These are phyloP conservation scores for Dacryopinax primogenitus DNA, from an alignment of 768 basidiomycete genomes.

Conservation along the genomic window DNA sequence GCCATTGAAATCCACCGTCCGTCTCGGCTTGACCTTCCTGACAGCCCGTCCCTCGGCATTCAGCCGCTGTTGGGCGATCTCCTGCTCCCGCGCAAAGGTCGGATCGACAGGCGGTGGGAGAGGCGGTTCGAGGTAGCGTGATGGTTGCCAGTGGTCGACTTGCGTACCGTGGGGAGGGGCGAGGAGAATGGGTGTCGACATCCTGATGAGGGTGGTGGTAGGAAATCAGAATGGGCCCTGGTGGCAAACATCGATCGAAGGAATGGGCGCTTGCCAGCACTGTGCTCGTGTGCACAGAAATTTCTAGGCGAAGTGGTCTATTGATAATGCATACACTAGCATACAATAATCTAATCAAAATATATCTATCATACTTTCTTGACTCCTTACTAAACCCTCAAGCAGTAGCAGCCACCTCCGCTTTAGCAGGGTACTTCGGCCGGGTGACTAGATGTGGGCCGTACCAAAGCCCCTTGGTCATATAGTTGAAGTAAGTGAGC, in stretches of 20 bases:
- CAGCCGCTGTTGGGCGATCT: slow-evolving; percentile 56
- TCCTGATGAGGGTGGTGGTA: neutral
- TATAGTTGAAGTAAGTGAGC: slow-evolving; percentile 63
- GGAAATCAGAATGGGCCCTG: neutral
- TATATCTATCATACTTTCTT: neutral
- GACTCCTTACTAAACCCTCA: neutral
- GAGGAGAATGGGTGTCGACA: neutral
- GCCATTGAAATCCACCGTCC: slow-evolving; percentile 93
- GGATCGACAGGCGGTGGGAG: slow-evolving; percentile 68
- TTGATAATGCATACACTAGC: neutral
- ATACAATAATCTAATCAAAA: slow-evolving; percentile 4
- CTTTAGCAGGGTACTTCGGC: slow-evolving; percentile 27
- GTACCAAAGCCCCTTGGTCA: slow-evolving; percentile 40
- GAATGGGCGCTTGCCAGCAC: too few relatives aligned
- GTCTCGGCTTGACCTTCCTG: slow-evolving; percentile 82
- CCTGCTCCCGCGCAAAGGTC: slow-evolving; percentile 58
- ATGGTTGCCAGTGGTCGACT: slow-evolving; percentile 50
- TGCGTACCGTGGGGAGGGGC: neutral
- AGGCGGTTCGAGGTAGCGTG: slow-evolving; percentile 48
- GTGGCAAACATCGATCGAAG: too few relatives aligned
- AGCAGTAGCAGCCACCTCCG: neutral
- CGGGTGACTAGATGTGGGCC: slow-evolving; percentile 33
- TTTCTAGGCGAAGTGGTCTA: neutral
- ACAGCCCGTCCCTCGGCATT: slow-evolving; percentile 59
- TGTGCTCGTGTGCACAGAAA: too few relatives aligned